A percentile compares a stretch with the other conserved stretches of the same genome.
Conservation (phyloP, 2,329 filamentous ascomycete species). For the Microcyclosporella mali region DNA sequence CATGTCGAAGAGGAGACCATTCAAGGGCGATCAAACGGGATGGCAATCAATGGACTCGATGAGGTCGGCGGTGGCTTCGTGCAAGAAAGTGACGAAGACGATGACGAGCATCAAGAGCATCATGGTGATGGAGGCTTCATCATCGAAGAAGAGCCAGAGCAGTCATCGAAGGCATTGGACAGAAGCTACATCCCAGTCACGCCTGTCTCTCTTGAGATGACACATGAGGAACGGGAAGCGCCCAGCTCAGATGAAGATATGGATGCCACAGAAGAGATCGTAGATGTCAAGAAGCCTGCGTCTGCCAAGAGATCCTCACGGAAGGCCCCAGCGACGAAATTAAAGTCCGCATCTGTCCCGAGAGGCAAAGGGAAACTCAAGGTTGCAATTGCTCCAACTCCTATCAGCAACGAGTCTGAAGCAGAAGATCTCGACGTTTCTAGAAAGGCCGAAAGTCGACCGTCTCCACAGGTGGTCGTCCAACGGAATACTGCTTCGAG, state of each 20-base stretch:
- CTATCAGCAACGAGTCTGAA: conserved; percentile 2
- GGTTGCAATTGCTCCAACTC: conserved; percentile 3
- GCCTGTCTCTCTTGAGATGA: conserved; percentile 23
- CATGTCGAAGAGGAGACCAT: conserved; percentile 31
- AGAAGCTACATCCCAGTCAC: conserved; percentile 15
- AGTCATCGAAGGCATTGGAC: conserved; percentile 4
- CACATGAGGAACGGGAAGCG: conserved; percentile 15
- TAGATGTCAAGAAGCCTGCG: conserved; percentile 11
- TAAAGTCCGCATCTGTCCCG: conserved; percentile 3
- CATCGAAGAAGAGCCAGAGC: conserved; percentile 32
- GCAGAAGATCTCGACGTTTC: conserved; percentile 1
- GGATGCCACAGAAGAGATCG: conserved; percentile 4
- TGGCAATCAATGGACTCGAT: conserved; percentile 10
- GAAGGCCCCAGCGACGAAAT: conserved; percentile 2
- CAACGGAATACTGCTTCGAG: conserved; percentile 5
- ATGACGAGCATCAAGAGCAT: conserved; percentile 23
- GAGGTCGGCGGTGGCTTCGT: conserved; percentile 23
- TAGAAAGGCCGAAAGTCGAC: neutral
- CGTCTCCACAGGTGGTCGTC: conserved; percentile 24
- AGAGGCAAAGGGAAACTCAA: conserved; percentile 3
- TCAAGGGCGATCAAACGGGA: conserved; percentile 21
- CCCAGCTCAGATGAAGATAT: conserved; percentile 24
- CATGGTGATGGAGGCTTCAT: conserved; percentile 36
- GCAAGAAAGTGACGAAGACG: conserved; percentile 23
- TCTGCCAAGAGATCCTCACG: conserved; percentile 15